A percentile compares a stretch with the other conserved stretches of the same genome.
Evolutionary conservation across 2,329 filamentous ascomycete genomes (phyloP).

Genomic region (Periglandula ipomoeae): DNA sequence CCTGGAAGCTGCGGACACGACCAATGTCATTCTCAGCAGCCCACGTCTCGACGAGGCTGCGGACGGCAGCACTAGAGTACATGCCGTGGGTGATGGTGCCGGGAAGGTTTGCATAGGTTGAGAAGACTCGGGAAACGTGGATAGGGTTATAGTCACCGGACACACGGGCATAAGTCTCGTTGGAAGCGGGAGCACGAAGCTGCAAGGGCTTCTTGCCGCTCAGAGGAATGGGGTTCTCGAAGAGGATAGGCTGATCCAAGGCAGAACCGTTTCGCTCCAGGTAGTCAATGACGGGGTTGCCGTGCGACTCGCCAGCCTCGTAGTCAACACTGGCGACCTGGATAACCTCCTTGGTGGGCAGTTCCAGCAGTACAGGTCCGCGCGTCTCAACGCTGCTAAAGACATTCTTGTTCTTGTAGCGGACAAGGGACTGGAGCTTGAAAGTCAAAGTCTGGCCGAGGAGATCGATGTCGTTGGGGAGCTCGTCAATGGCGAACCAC

Average conservation of each 20-base stretch:
- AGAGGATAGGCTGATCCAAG: slow-evolving; percentile 92
- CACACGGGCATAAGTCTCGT: slow-evolving; percentile 95
- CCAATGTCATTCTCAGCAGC: slow-evolving; percentile 98
- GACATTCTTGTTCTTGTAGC: slow-evolving; percentile 89
- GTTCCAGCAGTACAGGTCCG: slow-evolving; percentile 85
- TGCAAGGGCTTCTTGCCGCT: slow-evolving; percentile 84
- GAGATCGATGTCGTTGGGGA: slow-evolving; percentile 66
- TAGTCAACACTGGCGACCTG: slow-evolving; percentile 97
- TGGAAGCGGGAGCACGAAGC: slow-evolving; percentile 85
- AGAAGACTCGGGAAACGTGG: slow-evolving; percentile 94
- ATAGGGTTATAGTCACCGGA: slow-evolving; percentile 99
- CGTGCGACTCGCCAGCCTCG: slow-evolving; percentile 80
- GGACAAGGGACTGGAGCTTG: slow-evolving; percentile 83
- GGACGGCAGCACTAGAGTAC: slow-evolving; percentile 96
- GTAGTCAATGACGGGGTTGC: slow-evolving; percentile 96
- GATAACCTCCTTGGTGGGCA: slow-evolving; percentile 94
- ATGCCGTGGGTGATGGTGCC: slow-evolving; percentile 98
- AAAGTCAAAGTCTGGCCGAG: slow-evolving; percentile 91
- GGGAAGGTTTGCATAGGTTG: slow-evolving; percentile 87
- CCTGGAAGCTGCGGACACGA: slow-evolving; percentile 94
- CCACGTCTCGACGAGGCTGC: slow-evolving; percentile 96
- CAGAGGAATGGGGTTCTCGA: slow-evolving; percentile 93
- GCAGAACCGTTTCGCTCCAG: slow-evolving; percentile 82
- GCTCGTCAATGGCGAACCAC: slow-evolving; percentile 81
- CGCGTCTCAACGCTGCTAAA: slow-evolving; percentile 88